phyloP scores from a whole-genome alignment of 495 filamentous ascomycete species.

The Immersiella caudata region DNA sequence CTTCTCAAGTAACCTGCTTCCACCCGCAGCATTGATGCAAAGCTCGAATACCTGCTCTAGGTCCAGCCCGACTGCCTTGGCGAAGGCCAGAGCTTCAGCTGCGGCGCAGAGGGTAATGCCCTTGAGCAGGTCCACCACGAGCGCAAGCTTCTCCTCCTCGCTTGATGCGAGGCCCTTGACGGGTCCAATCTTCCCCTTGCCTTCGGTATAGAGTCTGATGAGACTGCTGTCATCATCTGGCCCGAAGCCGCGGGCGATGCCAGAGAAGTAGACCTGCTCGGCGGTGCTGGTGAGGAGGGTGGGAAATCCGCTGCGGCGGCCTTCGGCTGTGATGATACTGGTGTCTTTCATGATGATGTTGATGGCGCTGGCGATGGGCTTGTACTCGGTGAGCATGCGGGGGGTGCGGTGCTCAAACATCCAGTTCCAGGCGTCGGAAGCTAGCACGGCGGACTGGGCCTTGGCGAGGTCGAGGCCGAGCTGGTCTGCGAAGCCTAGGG shows the following conservation, averaged over 20 bases:
- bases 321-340: constrained; percentile 74
- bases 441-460: constrained; percentile 60
- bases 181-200: constrained; percentile 39
- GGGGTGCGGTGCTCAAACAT: constrained; percentile 79
- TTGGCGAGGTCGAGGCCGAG: constrained; percentile 64
- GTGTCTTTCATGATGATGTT: constrained; percentile 82
- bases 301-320: constrained; percentile 60
- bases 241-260: constrained; percentile 62
- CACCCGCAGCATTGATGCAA: constrained; percentile 70
- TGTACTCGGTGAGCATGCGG: constrained; percentile 68
- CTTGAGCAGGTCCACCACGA: constrained; percentile 62
- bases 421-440: constrained; percentile 69
- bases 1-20: constrained; percentile 62
- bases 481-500: constrained; percentile 69
- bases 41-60: constrained; percentile 66
- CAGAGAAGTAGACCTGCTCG: constrained; percentile 69
- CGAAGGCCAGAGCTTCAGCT: constrained; percentile 69
- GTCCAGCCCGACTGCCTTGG: constrained; percentile 62
- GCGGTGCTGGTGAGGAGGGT: constrained; percentile 71
- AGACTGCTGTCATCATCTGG: constrained; percentile 72
- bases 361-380: constrained; percentile 69
- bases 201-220: constrained; percentile 61
- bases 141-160: constrained; percentile 48
- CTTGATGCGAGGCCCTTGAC: constrained; percentile 44
- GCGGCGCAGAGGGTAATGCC: constrained; percentile 67